A percentile compares a stretch with the other conserved stretches of the same genome.
Evolutionary conservation across 2,329 filamentous ascomycete genomes (phyloP).

Genomic region (Rhynchosporium secalis): DNA sequence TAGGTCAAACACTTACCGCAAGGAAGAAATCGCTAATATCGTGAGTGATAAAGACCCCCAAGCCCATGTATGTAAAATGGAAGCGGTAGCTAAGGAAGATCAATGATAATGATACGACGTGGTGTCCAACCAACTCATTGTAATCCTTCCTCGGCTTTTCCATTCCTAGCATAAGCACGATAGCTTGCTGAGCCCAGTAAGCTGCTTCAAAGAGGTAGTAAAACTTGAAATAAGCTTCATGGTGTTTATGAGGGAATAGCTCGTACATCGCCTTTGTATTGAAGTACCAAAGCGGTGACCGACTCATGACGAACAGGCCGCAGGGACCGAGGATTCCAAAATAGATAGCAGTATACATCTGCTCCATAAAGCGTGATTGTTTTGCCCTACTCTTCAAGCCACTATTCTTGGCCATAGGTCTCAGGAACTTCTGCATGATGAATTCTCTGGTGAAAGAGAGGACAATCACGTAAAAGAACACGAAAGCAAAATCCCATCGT

Average conservation of each 20-base stretch:
- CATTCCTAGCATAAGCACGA: slow-evolving; percentile 81
- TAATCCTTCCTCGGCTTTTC: slow-evolving; percentile 96
- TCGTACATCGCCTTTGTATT: slow-evolving; percentile 90
- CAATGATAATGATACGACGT: slow-evolving; percentile 82
- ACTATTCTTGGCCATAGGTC: slow-evolving; percentile 68
- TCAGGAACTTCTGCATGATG: slow-evolving; percentile 86
- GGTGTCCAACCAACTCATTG: slow-evolving; percentile 87
- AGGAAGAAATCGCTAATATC: slow-evolving; percentile 96
- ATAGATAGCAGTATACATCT: slow-evolving; percentile 91
- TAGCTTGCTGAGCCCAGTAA: slow-evolving; percentile 94
- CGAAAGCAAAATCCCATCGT: slow-evolving; percentile 81
- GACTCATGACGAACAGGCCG: slow-evolving; percentile 87
- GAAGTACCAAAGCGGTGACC: slow-evolving; percentile 94
- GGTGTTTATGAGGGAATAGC: slow-evolving; percentile 78
- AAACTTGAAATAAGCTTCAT: slow-evolving; percentile 82
- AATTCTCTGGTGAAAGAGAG: slow-evolving; percentile 94
- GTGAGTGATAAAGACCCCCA: slow-evolving; percentile 92
- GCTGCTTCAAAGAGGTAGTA: slow-evolving; percentile 94
- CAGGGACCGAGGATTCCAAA: slow-evolving; percentile 80
- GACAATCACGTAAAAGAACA: slow-evolving; percentile 84
- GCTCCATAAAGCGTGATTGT: slow-evolving; percentile 92
- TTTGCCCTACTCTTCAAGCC: slow-evolving; percentile 74
- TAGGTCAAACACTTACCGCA: slow-evolving; percentile 59
- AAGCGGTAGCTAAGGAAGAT: slow-evolving; percentile 90
- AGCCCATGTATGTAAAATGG: slow-evolving; percentile 93